Evolutionary conservation across 371 early-diverging fungal species (phyloP), one percentile per base, ranked within the genome.

Genomic region (Mucor mucedo): DNA sequence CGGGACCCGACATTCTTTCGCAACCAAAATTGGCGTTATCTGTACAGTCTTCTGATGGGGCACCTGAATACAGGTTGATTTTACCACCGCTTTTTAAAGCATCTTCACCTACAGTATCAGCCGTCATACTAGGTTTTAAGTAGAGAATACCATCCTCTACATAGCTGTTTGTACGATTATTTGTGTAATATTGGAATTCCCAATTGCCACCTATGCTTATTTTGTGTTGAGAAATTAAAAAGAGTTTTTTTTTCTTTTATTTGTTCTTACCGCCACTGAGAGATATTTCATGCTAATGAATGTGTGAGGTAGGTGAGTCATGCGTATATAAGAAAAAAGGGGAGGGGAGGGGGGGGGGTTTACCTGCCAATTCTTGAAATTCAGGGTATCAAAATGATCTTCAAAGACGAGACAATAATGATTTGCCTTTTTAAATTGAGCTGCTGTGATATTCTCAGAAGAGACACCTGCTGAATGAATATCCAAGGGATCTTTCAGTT

Each of bases 81-180:
- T 48, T 68, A 14, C 78, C 78, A 39, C 79, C 75, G 39, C 67
- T 62, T 61, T 57, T 75, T 58, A 80, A 58, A 1, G 62, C 66
- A 6, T 69, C 57, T 55, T 76, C 74, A 13, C 78, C 78, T 47
- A 80, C 56, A 1, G 59, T 54, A 14, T 69, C 75, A 3, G 66
- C 55, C 9, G 90, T 89, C 52, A 87, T 75, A 6, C 87, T 88
- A 4, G 91, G 91, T 9, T 81, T 77, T 57, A 91, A 75, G 60
- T 89, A 85, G 11, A 91, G 75, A 30, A 84, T 62, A 27, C 90
- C 90, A 52, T 89, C 76, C 29, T 81, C 76, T 13, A 87, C 87
- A 66, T 80, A 91, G 11, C 88, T 84, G 59, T 87, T 89, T 62
- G 83, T 80, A 56, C 85, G 70, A 67, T 86, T 87, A 62, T 85